These are phyloP conservation scores for Corchorus olitorius DNA, from an alignment of 345 rosid species.

Conservation along the genomic window DNA sequence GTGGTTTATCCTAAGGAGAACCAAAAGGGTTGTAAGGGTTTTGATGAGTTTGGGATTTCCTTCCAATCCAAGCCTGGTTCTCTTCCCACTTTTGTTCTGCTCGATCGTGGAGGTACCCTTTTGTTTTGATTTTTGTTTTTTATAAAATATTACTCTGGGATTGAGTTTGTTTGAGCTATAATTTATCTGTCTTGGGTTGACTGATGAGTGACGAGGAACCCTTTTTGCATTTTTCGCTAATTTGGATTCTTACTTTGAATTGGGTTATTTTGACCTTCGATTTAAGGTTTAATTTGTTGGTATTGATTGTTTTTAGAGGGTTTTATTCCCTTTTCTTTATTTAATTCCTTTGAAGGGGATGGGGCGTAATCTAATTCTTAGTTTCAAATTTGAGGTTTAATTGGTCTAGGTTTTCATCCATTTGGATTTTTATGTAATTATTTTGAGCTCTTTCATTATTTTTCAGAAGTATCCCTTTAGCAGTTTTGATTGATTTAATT, in stretches of 20 bases:
- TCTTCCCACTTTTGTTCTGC: constrained; percentile 75
- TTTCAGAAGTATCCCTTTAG: neutral
- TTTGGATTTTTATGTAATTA: neutral
- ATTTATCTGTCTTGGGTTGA: constrained; percentile 15
- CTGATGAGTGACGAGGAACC: neutral
- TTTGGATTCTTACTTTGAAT: neutral
- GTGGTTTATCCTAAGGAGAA: constrained; percentile 75
- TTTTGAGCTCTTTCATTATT: neutral
- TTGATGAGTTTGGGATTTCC: constrained; percentile 60
- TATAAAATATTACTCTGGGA: neutral
- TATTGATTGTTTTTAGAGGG: neutral
- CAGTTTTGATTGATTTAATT: neutral
- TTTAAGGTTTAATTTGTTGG: neutral
- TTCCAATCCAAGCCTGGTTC: constrained; percentile 77
- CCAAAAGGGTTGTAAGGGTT: constrained; percentile 72
- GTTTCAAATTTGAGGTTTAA: constrained; percentile 3
- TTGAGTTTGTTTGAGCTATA: neutral
- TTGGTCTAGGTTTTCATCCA: neutral
- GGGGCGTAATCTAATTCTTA: neutral
- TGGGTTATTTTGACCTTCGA: neutral
- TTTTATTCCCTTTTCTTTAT: neutral
- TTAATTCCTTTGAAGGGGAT: neutral
- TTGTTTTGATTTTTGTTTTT: neutral
- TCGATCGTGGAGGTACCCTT: constrained; percentile 90
- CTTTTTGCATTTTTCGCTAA: neutral